phyloP scores from a whole-genome alignment of 2,329 filamentous ascomycete genomes.

The Epichloe gansuensis region DNA sequence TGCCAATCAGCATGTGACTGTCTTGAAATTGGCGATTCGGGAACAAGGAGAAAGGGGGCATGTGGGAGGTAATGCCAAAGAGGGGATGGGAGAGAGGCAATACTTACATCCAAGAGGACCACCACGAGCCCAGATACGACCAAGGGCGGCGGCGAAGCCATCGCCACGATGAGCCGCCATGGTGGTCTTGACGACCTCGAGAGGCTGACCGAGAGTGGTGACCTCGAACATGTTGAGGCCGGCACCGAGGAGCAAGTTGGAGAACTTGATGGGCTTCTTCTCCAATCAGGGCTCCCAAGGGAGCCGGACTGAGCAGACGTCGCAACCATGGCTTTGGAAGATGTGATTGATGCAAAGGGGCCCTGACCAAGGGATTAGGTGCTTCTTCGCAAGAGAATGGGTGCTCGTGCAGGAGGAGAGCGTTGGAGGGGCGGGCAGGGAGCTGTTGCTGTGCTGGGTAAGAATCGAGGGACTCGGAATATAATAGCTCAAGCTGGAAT shows the following conservation, averaged over 20 bases:
- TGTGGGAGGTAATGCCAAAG: background rate
- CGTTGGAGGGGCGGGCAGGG: background rate
- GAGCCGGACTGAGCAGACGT: slow-evolving; percentile 41
- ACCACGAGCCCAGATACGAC: slow-evolving; percentile 85
- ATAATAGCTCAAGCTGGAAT: background rate
- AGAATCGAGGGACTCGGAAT: background rate
- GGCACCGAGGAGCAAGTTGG: slow-evolving; percentile 88
- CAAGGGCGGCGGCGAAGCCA: slow-evolving; percentile 69
- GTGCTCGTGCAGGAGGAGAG: slow-evolving; percentile 14
- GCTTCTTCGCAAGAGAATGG: slow-evolving; percentile 60
- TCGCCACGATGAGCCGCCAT: slow-evolving; percentile 96
- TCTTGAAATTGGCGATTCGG: background rate
- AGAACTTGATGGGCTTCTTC: slow-evolving; percentile 99
- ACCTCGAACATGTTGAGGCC: slow-evolving; percentile 94
- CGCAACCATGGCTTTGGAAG: slow-evolving; percentile 49
- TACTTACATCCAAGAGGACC: slow-evolving; percentile 85
- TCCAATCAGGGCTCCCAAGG: slow-evolving; percentile 49
- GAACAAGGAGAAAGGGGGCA: slow-evolving; percentile 3
- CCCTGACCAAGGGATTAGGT: slow-evolving; percentile 97
- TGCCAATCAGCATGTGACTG: slow-evolving; percentile 6
- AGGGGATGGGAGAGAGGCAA: background rate
- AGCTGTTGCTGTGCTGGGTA: slow-evolving; percentile 3
- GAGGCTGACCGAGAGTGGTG: slow-evolving; percentile 57
- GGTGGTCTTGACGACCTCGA: slow-evolving; percentile 99
- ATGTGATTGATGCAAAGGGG: slow-evolving; percentile 44